Conservation (phyloP, 495 filamentous ascomycete species). For the Bacidia rubella region DNA sequence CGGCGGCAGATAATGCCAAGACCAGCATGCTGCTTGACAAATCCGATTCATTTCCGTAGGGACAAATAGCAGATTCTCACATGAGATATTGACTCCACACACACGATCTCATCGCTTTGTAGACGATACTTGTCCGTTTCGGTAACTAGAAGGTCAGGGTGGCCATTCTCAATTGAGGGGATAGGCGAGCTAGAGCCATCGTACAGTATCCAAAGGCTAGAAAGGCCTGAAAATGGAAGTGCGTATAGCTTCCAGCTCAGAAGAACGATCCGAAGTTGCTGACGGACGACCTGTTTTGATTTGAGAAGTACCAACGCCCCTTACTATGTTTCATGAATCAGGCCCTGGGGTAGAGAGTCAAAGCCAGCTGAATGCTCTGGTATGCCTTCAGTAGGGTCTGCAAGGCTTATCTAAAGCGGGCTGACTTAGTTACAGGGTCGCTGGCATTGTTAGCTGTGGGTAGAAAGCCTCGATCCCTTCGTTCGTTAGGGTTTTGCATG, state of each 20-base stretch:
- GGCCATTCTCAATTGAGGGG: background rate
- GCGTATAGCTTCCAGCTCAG: slow-evolving; percentile 5
- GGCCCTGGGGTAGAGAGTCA: slow-evolving; percentile 2
- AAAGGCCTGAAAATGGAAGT: slow-evolving; percentile 3
- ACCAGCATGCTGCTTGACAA: slow-evolving; percentile 8
- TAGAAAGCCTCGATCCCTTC: slow-evolving; percentile 3
- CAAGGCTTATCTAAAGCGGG: slow-evolving; percentile 8
- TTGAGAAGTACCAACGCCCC: background rate
- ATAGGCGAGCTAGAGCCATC: slow-evolving; percentile 5
- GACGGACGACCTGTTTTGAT: background rate
- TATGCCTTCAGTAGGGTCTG: slow-evolving; percentile 5
- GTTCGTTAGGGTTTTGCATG: background rate
- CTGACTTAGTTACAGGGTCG: slow-evolving; percentile 6
- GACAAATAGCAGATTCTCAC: background rate
- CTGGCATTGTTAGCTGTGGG: slow-evolving; percentile 1
- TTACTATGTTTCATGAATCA: background rate
- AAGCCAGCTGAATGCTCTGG: slow-evolving; percentile 4
- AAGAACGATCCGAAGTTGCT: background rate
- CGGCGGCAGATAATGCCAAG: slow-evolving; percentile 5
- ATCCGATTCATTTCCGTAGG: slow-evolving; percentile 1
- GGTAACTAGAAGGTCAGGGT: background rate
- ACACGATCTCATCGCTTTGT: background rate
- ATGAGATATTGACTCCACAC: slow-evolving; percentile 1
- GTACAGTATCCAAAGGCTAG: slow-evolving; percentile 9
- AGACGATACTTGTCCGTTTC: background rate